These are phyloP conservation scores for Russula foetens DNA, from an alignment of 768 basidiomycete genomes.

Conservation along the genomic window DNA sequence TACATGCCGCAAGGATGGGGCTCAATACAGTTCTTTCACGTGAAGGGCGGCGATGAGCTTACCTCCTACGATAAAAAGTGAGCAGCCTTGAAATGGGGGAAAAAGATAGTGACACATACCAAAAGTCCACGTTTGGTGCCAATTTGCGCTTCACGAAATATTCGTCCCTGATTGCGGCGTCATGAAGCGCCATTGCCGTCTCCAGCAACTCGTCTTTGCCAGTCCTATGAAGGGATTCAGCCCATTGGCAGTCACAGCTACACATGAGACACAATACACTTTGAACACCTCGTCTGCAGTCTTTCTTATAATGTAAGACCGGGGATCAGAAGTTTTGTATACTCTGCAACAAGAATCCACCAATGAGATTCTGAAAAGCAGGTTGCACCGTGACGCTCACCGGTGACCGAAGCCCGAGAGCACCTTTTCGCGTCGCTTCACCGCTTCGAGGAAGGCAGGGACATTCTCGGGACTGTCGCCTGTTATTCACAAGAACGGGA, in stretches of 20 bases:
- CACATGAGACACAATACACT: slow-evolving; percentile 44
- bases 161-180: slow-evolving; percentile 84
- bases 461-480: slow-evolving; percentile 68
- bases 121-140: slow-evolving; percentile 89
- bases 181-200: slow-evolving; percentile 83
- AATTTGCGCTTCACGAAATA: slow-evolving; percentile 78
- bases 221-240: slow-evolving; percentile 40
- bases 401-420: slow-evolving; percentile 89
- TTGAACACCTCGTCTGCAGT: slow-evolving; percentile 90
- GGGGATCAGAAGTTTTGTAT: slow-evolving; percentile 83
- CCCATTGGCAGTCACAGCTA: neutral
- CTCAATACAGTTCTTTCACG: neutral
- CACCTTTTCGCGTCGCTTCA: slow-evolving; percentile 83
- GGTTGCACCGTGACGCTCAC: slow-evolving; percentile 28
- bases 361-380: neutral
- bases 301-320: slow-evolving; percentile 85
- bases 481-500: neutral
- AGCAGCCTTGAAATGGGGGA: neutral
- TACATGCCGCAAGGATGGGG: slow-evolving; percentile 23
- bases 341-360: slow-evolving; percentile 33
- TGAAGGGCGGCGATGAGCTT: slow-evolving; percentile 1
- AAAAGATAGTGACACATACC: slow-evolving; percentile 38
- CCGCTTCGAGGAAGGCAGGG: slow-evolving; percentile 75
- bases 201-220: slow-evolving; percentile 80
- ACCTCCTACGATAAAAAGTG: slow-evolving; percentile 40